Conservation (phyloP, 177 flowering plant species). For the Vitis hybrid region DNA sequence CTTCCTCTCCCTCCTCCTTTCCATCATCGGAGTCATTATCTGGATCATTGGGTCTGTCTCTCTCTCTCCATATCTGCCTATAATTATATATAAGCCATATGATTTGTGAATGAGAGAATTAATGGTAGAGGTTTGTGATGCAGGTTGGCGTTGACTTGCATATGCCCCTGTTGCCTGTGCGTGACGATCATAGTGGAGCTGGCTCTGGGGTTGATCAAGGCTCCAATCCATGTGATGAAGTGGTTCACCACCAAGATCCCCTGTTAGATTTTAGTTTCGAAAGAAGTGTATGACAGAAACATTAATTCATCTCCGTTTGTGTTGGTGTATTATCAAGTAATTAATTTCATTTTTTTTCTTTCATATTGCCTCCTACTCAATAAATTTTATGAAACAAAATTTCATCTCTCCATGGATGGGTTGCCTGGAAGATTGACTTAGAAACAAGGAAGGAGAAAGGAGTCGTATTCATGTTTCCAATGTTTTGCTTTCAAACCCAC, state of each 20-base stretch:
- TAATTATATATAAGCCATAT: not conserved
- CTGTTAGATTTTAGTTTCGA: slow-evolving; percentile 19
- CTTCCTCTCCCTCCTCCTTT: slow-evolving; percentile 64
- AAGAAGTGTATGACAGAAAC: not conserved
- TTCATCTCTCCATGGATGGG: no score
- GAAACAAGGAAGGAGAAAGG: no score
- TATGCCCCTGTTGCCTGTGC: slow-evolving; percentile 88
- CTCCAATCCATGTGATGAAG: slow-evolving; percentile 53
- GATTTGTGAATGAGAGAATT: not conserved
- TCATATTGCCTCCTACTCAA: no score
- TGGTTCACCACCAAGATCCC: slow-evolving; percentile 48
- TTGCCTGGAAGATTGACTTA: no score
- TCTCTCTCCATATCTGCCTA: not conserved
- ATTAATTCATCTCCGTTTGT: no score
- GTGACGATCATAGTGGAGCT: slow-evolving; percentile 73
- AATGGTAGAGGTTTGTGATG: slow-evolving; percentile 5
- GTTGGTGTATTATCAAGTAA: no score
- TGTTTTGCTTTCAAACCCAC: no score
- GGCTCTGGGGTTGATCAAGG: slow-evolving; percentile 69
- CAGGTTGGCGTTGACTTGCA: slow-evolving; percentile 65
- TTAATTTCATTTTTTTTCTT: no score
- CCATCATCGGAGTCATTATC: slow-evolving; percentile 64
- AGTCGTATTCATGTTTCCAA: no score
- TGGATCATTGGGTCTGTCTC: slow-evolving; percentile 85
- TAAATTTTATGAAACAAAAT: no score